These are phyloP conservation scores for Eucommia ulmoides DNA, from an alignment of 257 asterid genomes.

Conservation along the genomic window DNA sequence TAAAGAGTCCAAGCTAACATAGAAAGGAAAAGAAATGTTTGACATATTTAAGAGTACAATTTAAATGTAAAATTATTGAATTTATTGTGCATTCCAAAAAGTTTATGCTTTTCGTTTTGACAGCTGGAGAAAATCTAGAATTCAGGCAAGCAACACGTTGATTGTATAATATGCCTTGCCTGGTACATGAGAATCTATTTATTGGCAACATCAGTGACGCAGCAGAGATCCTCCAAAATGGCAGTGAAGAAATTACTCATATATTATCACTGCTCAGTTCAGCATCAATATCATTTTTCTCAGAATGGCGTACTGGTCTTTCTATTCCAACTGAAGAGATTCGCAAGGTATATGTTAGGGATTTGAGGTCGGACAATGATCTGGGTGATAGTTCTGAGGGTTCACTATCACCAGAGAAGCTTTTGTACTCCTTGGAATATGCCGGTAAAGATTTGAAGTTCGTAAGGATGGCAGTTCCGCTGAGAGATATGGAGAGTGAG, in stretches of 20 bases:
- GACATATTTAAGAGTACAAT: too few species aligned
- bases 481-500: conserved; percentile 90
- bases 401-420: conserved; percentile 58
- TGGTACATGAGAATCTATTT: conserved; percentile 68
- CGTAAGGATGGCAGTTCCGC: conserved; percentile 79
- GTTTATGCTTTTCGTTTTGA: too few species aligned
- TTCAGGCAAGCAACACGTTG: too few species aligned
- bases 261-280: conserved; percentile 77
- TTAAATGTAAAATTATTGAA: too few species aligned
- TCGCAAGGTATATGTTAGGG: conserved; percentile 64
- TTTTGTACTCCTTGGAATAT: conserved; percentile 65
- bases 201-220: conserved; percentile 87
- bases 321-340: conserved; percentile 68
- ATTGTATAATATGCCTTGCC: conserved; percentile 59
- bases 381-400: conserved; percentile 33
- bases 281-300: conserved; percentile 74
- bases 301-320: conserved; percentile 75
- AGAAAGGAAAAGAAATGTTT: too few species aligned
- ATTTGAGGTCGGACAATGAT: conserved; percentile 31
- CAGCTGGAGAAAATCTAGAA: too few species aligned
- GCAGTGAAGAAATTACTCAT: conserved; percentile 64
- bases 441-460: conserved; percentile 90
- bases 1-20: too few species aligned
- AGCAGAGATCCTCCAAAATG: conserved; percentile 81
- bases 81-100: too few species aligned